Conservation (phyloP, 805 yeast species). For the Metschnikowia amazonensis region DNA sequence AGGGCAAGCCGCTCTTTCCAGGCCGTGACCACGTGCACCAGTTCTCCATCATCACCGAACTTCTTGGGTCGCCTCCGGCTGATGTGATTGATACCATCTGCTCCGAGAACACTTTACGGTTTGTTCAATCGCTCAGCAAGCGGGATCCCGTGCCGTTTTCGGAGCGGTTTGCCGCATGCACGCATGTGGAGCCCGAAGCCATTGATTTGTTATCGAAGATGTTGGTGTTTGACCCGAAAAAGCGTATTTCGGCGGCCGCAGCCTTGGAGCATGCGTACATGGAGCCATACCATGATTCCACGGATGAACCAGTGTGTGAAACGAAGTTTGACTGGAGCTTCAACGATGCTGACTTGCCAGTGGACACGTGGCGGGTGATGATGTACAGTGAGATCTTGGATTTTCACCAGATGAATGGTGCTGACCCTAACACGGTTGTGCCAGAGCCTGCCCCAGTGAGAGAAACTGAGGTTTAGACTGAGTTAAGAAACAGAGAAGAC, state of each 20-base stretch:
- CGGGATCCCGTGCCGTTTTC: slow-evolving; percentile 87
- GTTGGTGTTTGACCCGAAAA: slow-evolving; percentile 93
- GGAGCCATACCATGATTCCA: slow-evolving; percentile 94
- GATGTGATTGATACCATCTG: slow-evolving; percentile 96
- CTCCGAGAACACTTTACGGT: slow-evolving; percentile 89
- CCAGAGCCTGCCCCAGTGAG: neutral
- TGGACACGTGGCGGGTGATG: slow-evolving; percentile 98
- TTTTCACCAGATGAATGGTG: slow-evolving; percentile 82
- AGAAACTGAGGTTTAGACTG: too few species aligned
- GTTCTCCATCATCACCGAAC: slow-evolving; percentile 92
- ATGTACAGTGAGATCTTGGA: slow-evolving; percentile 97
- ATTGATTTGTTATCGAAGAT: slow-evolving; percentile 82
- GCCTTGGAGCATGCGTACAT: slow-evolving; percentile 88
- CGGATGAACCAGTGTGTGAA: slow-evolving; percentile 93
- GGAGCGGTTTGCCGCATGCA: slow-evolving; percentile 67
- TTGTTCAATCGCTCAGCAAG: slow-evolving; percentile 89
- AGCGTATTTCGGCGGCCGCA: slow-evolving; percentile 88
- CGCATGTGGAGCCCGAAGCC: slow-evolving; percentile 48
- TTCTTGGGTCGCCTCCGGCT: slow-evolving; percentile 92
- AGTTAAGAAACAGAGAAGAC: too few species aligned
- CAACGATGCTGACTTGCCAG: slow-evolving; percentile 95
- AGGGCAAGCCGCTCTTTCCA: slow-evolving; percentile 94
- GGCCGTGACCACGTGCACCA: slow-evolving; percentile 99
- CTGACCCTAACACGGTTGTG: slow-evolving; percentile 14
- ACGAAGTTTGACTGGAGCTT: slow-evolving; percentile 96